A percentile compares a stretch with the other conserved stretches of the same genome.
phyloP scores from a whole-genome alignment of 1,284 basidiomycete genomes.

The Pseudozyma sp. region DNA sequence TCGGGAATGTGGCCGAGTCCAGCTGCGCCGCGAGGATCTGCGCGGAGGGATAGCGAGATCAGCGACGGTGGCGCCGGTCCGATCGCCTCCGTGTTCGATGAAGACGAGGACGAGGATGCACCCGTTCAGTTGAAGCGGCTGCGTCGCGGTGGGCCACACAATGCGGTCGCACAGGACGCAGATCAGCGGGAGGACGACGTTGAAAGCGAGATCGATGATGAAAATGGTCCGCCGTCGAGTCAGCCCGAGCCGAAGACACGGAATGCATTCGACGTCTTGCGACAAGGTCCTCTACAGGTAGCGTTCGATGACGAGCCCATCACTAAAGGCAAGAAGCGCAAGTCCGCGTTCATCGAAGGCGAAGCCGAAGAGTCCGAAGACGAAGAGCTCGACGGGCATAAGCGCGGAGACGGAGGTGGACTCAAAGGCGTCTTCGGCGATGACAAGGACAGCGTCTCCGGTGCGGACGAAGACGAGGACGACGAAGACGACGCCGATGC shows the following conservation, averaged over 20 bases:
- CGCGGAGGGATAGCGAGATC: constrained; percentile 13
- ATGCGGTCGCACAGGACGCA: background rate
- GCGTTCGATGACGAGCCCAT: background rate
- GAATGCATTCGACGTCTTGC: constrained; percentile 37
- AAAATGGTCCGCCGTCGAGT: constrained; percentile 27
- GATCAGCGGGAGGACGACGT: constrained; percentile 6
- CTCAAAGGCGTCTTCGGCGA: constrained; percentile 61
- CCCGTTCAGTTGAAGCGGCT: constrained; percentile 42
- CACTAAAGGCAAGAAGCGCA: constrained; percentile 36
- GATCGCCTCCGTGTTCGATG: background rate
- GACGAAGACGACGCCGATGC: constrained; percentile 59
- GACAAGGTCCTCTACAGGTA: constrained; percentile 2
- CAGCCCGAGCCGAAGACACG: constrained; percentile 33
- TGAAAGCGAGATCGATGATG: constrained; percentile 29
- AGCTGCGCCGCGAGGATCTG: constrained; percentile 6
- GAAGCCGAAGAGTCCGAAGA: constrained; percentile 68
- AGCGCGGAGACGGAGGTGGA: constrained; percentile 52
- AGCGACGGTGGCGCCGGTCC: constrained; percentile 3
- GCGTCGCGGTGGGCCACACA: constrained; percentile 19
- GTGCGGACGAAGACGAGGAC: constrained; percentile 45
- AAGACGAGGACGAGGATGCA: constrained; percentile 24
- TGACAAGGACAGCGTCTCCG: constrained; percentile 27
- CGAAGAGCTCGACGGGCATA: constrained; percentile 47
- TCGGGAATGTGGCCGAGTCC: constrained; percentile 16
- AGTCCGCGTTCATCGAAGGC: constrained; percentile 60